Percentiles rank a stretch among this genome's conserved stretches.
Evolutionary conservation across 495 filamentous ascomycete genomes (phyloP).

Genomic region (Annulohypoxylon stygium): DNA sequence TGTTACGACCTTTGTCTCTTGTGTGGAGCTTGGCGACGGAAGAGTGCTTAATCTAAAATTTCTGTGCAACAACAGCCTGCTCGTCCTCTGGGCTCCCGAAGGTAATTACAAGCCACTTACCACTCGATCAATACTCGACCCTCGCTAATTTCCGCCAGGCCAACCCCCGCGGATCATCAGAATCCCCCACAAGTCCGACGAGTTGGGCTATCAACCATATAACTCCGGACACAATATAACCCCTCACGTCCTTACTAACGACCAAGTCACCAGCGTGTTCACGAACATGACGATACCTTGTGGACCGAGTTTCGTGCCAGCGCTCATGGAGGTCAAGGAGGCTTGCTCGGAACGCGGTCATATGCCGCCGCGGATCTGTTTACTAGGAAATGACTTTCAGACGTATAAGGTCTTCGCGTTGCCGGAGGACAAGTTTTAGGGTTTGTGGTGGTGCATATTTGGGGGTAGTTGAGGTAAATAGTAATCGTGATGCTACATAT

Average conservation of each 20-base stretch:
- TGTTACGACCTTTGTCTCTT: slow-evolving; percentile 48
- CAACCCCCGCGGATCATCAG: slow-evolving; percentile 43
- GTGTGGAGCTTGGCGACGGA: slow-evolving; percentile 57
- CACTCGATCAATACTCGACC: not conserved
- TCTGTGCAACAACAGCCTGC: slow-evolving; percentile 56
- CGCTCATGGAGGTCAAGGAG: slow-evolving; percentile 62
- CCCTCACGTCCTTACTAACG: slow-evolving; percentile 46
- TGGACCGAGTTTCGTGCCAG: slow-evolving; percentile 55
- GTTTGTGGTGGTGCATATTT: not conserved
- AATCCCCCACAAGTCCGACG: slow-evolving; percentile 49
- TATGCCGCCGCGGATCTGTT: slow-evolving; percentile 57
- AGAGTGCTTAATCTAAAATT: slow-evolving; percentile 65
- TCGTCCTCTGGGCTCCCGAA: slow-evolving; percentile 58
- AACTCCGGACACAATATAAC: slow-evolving; percentile 27
- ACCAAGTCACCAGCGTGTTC: slow-evolving; percentile 40
- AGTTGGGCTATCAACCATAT: slow-evolving; percentile 43
- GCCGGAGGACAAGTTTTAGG: slow-evolving; percentile 46
- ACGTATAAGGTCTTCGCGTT: slow-evolving; percentile 60
- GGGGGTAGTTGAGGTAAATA: not conserved
- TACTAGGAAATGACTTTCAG: slow-evolving; percentile 59
- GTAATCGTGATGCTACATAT: too few species aligned
- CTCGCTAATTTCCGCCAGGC: slow-evolving; percentile 32
- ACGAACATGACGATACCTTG: slow-evolving; percentile 48
- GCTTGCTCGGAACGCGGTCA: slow-evolving; percentile 53
- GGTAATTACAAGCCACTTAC: slow-evolving; percentile 44